Evolutionary conservation across 2,329 filamentous ascomycete species (phyloP), one percentile per base, ranked within the genome.

Genomic region (Fusarium camptoceras): DNA sequence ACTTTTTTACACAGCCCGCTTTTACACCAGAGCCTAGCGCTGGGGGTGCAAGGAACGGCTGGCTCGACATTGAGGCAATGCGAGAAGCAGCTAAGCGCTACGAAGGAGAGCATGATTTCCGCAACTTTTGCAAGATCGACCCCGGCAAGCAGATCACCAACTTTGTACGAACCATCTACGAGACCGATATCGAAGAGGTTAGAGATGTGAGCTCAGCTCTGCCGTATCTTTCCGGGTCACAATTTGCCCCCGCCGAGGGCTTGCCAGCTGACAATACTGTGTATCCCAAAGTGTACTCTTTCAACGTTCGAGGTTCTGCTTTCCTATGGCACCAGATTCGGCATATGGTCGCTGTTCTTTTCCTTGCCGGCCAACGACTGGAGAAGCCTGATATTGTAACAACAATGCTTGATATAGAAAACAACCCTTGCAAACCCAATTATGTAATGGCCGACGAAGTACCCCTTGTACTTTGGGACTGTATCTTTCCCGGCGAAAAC

Each of bases 281-380:
- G 8, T 76, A 80, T 56, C 86, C 89, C 9, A 92, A 93, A 76
- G 87, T 98, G 16, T 98, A 97, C 82, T 91, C 91, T 66, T 97
- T 99, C 80, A 91, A 91, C 61, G 89, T 99, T 42, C 89, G 94
- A 72, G 96, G 96, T 22, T 94, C 92, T 10, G 96, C 94, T 3
- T 99, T 99, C 80, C 83, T 99, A 48, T 99, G 96, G 96, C 96
- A 99, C 81, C 96, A 99, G 82, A 97, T 99, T 72, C 90, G 96
- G 25, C 93, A 95, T 82, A 94, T 99, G 88, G 90, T 97, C n/a
- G 89, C 91, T 18, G 85, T 98, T 9, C 84, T 99, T n/a, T 98
- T 99, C 83, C 84, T 96, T 14, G 90, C 98, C 11, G 96, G 93
- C 28, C 96, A 99, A 81, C 90, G 94, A 1, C 87, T 97, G 18